phyloP scores from a whole-genome alignment of 1,284 basidiomycete genomes.

The Earliella scabrosa region DNA sequence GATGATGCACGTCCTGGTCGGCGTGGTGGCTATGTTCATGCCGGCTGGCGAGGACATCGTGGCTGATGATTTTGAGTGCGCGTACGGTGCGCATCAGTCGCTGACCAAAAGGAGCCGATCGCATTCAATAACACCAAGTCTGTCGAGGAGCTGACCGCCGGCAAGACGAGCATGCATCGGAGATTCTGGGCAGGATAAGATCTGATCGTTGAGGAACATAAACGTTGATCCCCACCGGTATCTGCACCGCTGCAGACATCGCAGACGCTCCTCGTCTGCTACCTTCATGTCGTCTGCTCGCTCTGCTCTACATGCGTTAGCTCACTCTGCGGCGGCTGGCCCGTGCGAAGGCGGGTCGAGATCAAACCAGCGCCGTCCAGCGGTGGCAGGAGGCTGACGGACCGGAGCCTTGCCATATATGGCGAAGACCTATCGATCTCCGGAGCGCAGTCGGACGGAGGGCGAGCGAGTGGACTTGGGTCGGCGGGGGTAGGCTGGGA shows the following conservation, averaged over 20 bases:
- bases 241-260: background rate
- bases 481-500: constrained; percentile 16
- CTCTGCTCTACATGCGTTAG: background rate
- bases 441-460: background rate
- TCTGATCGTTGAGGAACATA: background rate
- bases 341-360: background rate
- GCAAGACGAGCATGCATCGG: too few relatives aligned
- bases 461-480: background rate
- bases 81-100: background rate
- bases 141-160: too few relatives aligned
- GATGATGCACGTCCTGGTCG: too few relatives aligned
- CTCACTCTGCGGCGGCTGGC: background rate
- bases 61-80: background rate
- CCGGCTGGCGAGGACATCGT: constrained; percentile 2
- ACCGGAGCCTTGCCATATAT: background rate
- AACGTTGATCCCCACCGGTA: background rate
- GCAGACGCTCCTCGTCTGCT: background rate
- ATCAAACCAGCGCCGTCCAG: background rate
- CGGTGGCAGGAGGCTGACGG: background rate
- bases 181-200: background rate
- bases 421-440: background rate
- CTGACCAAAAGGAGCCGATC: background rate
- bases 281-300: background rate
- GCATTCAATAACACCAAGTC: background rate
- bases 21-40: too few relatives aligned